Percentiles rank a stretch among this genome's conserved stretches.
These are phyloP conservation scores for Vickermania spadyakhi DNA, from an alignment of 208 protist species.

Conservation along the genomic window DNA sequence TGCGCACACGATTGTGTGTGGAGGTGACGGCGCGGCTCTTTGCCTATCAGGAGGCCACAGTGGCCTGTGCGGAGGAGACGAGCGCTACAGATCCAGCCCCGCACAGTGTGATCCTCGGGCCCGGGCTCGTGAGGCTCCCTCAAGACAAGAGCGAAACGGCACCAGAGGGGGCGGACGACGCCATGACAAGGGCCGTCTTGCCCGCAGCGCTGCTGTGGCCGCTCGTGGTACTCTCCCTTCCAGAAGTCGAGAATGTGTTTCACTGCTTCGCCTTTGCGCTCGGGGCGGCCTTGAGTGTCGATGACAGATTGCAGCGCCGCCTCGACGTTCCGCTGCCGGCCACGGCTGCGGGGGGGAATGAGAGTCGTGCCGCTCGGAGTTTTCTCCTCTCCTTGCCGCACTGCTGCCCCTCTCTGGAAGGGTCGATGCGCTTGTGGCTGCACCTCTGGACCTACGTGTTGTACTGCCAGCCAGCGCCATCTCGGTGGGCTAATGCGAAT, in stretches of 20 bases:
- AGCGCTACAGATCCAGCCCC: constrained; percentile 29
- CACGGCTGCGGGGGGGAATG: too few species aligned
- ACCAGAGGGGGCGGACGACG: neutral
- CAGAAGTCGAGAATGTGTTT: constrained; percentile 42
- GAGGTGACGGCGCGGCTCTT: constrained; percentile 49
- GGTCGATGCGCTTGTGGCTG: constrained; percentile 36
- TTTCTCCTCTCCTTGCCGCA: too few species aligned
- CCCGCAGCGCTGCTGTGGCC: constrained; percentile 5
- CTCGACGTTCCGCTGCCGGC: too few species aligned
- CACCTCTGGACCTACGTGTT: constrained; percentile 67
- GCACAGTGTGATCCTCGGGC: constrained; percentile 4
- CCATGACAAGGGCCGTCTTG: constrained; percentile 3
- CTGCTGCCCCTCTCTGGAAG: too few species aligned
- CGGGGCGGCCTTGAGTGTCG: constrained; percentile 37
- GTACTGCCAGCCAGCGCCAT: constrained; percentile 2
- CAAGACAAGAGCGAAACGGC: neutral
- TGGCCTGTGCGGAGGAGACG: constrained; percentile 39
- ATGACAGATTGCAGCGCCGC: too few species aligned
- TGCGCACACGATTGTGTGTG: constrained; percentile 43
- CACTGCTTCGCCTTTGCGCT: constrained; percentile 53
- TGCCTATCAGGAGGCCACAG: constrained; percentile 26
- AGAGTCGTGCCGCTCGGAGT: too few species aligned
- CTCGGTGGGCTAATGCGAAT: too few species aligned
- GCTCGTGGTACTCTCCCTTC: constrained; percentile 33
- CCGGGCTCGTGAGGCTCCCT: constrained; percentile 1